Conservation (phyloP, 768 basidiomycete genomes). For the Tricholoma sp. region DNA sequence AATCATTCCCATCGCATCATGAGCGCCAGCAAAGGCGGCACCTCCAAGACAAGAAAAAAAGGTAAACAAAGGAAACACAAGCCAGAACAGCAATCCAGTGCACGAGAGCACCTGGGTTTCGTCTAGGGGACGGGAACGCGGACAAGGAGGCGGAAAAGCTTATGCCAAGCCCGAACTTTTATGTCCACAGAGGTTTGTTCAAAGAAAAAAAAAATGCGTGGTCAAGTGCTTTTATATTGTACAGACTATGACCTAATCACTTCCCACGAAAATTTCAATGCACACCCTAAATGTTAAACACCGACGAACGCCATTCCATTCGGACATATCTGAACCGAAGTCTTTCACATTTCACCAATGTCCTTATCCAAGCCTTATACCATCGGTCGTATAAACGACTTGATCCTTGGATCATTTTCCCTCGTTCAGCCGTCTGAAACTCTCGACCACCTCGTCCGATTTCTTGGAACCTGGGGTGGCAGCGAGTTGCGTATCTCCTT, state of each 20-base stretch:
- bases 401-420: slow-evolving; percentile 59
- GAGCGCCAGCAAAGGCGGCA: slow-evolving; percentile 68
- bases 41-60: slow-evolving; percentile 49
- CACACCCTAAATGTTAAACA: neutral
- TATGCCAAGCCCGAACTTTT: slow-evolving; percentile 88
- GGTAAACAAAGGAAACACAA: slow-evolving; percentile 37
- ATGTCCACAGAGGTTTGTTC: slow-evolving; percentile 81
- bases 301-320: no score
- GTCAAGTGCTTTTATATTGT: slow-evolving; percentile 20
- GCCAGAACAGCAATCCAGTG: slow-evolving; percentile 27
- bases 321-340: no score
- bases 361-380: slow-evolving; percentile 45
- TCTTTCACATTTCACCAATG: slow-evolving; percentile 31
- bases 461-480: slow-evolving; percentile 79
- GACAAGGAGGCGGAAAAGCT: slow-evolving; percentile 83
- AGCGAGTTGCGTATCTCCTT: slow-evolving; percentile 63
- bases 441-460: slow-evolving; percentile 69
- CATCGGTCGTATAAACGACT: slow-evolving; percentile 53
- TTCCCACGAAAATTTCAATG: slow-evolving; percentile 29
- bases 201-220: slow-evolving; percentile 15
- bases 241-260: slow-evolving; percentile 35
- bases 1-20: slow-evolving; percentile 43
- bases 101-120: slow-evolving; percentile 32
- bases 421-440: slow-evolving; percentile 54
- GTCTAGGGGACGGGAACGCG: slow-evolving; percentile 93